These are phyloP conservation scores for Diversispora epigaea DNA, from an alignment of 192 early-diverging fungal genomes.

Conservation along the genomic window DNA sequence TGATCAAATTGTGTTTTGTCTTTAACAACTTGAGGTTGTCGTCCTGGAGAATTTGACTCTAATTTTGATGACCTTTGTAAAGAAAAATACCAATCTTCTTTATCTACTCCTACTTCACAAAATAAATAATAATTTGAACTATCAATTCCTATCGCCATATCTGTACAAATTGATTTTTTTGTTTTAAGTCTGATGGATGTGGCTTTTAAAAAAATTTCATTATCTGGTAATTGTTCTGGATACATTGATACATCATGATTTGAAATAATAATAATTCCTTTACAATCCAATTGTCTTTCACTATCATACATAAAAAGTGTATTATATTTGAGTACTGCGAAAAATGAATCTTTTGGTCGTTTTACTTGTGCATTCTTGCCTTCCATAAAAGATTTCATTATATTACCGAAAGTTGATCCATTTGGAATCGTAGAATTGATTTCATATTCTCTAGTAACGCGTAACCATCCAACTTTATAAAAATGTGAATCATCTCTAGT, in stretches of 20 bases:
- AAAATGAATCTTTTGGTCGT: conserved; percentile 56
- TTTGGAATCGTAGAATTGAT: neutral
- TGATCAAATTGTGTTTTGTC: conserved; percentile 45
- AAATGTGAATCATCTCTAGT: neutral
- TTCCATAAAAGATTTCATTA: conserved; percentile 25
- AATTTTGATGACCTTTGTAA: conserved; percentile 67
- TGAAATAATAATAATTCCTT: conserved; percentile 65
- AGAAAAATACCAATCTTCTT: conserved; percentile 91
- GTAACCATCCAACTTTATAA: conserved; percentile 22
- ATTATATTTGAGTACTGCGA: conserved; percentile 71
- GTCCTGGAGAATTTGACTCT: conserved; percentile 27
- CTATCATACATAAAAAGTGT: conserved; percentile 78
- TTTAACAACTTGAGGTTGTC: conserved; percentile 35
- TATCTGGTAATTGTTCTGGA: conserved; percentile 52
- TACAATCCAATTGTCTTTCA: conserved; percentile 72
- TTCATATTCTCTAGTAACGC: conserved; percentile 19
- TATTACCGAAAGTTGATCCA: conserved; percentile 10
- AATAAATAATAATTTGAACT: conserved; percentile 54
- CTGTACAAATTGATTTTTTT: conserved; percentile 31
- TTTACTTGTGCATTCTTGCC: conserved; percentile 1
- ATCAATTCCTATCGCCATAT: conserved; percentile 33
- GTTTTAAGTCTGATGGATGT: conserved; percentile 52
- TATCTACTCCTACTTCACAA: conserved; percentile 65
- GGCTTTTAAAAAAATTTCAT: conserved; percentile 60
- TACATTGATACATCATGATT: conserved; percentile 63